Base-by-base conservation (phyloP, 352 stramenopile species). In the Pythium biforme region DNA sequence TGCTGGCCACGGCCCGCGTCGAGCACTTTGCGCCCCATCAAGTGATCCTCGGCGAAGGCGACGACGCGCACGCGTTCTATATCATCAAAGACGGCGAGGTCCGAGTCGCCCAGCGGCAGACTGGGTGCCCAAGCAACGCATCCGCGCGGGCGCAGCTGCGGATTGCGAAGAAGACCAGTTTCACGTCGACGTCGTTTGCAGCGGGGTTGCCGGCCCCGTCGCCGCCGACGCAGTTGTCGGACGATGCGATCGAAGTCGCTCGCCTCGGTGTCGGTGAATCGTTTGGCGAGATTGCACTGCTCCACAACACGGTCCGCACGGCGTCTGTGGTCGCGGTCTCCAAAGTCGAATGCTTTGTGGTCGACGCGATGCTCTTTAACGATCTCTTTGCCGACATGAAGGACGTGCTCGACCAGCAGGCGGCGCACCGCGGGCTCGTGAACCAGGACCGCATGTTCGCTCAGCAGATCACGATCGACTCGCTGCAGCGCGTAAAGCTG, bases 351-450 rank as follows among this genome's bases (percentile, higher is more conserved):
- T 95, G 83, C 48, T 79, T 96, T 25, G 74, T 79, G 19, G 54
- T 97, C 12, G 82, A 89, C 45, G 75, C 71, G 6, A 62, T 62
- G 25, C 68, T 87, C 48, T 96, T 97, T 55, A 60, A 81, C n/a
- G 69, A 72, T 33, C 71, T 86, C 39, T 77, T 82, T 14, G 68
- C 49, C 19, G 64, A 63, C 14, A 64, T 81, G 22, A 74, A 76
- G 29, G 47, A 69, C 1, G 55, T 77, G 22, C 55, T 88, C 34
- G 46, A 72, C 15, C 59, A 76, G 6, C 62, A 77, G 7, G 66
- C 68, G 27, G 67, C 66, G 20, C 55, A 68, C n/a, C 75, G 80
- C 4, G 34, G 67, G 19, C 33, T 68, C 40, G 62, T 73, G 31
- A 85, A 66, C 34, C 58, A 67, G 10, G 70, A 83, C 51, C 79